Base-by-base conservation (phyloP, 2,329 filamentous ascomycete genomes). In the Didymella keratinophila region DNA sequence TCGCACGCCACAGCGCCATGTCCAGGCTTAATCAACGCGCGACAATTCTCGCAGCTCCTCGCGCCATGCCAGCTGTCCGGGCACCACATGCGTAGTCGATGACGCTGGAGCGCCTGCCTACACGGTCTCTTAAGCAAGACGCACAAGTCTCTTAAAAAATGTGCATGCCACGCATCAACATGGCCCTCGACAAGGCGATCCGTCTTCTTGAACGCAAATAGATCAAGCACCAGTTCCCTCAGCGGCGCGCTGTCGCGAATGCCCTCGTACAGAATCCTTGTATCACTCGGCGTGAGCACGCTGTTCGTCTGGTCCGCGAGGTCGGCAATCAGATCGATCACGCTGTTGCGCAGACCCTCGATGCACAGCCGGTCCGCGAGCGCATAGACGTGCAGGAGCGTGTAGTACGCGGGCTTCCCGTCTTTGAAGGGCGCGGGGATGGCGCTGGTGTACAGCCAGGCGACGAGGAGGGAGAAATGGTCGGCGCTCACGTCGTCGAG, bases 151-250 rank as follows among this genome's bases (percentile, higher is more conserved):
- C 80, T 76, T 12, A 83, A 70, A 63, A 83, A 83, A 0, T 62
- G 69, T 5, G 80, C 80, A 54, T 83, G 81, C 81, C 81, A 83
- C 23, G 76, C 71, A 58, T 83, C 80, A 52, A 71, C 72, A 62
- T 83, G 81, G 20, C 70, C 76, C 41, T 78, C 77, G 16, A 83
- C 71, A 16, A 83, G 62, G 20, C 78, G 76, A 62, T 82, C 81
- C 34, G 81, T 83, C 62, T 82, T 82, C 68, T 83, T 83, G 74
- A 82, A 83, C 1, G 79, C 79, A 67, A 83, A 83, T 9, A 83
- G 74, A 60, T 83, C 81, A 30, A 83, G 71, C 14, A 83, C 72
- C 1, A 83, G 71, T 7, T 69, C 65, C 12, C 78, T 66, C 20
- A 83, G 56, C 6, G 76, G 76, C 9, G 78, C 70, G 3, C 63